Conservation (phyloP, 176 grass and related monocot species). For the Paspalum notatum region DNA sequence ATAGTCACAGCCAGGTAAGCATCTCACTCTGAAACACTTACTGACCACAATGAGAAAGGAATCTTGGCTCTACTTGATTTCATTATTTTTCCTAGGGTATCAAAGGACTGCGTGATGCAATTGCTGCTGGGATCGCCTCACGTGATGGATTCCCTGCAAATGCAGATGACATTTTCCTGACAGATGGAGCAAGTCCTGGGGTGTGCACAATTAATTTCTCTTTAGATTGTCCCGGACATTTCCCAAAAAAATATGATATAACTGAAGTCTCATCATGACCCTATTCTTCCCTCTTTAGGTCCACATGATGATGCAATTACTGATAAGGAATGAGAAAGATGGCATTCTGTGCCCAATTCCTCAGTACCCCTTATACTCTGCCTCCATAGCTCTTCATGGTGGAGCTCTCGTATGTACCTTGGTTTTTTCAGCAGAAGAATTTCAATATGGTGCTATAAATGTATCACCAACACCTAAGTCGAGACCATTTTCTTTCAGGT, state of each 20-base stretch:
- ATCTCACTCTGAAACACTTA: slow-evolving; percentile 33
- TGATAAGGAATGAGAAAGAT: slow-evolving; percentile 91
- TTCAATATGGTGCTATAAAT: not conserved
- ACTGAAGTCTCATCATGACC: slow-evolving; percentile 18
- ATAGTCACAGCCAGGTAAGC: slow-evolving; percentile 94
- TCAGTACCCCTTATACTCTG: slow-evolving; percentile 97
- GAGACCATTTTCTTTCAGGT: slow-evolving; percentile 60
- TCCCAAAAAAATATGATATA: slow-evolving; percentile 34
- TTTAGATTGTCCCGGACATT: slow-evolving; percentile 14
- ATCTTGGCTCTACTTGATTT: slow-evolving; percentile 35
- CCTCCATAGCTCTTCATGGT: slow-evolving; percentile 95
- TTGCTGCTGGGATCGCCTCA: slow-evolving; percentile 82
- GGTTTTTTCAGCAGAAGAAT: slow-evolving; percentile 9
- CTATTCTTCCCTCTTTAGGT: slow-evolving; percentile 61
- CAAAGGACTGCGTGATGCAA: slow-evolving; percentile 93
- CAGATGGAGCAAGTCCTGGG: slow-evolving; percentile 95
- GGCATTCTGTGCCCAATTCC: slow-evolving; percentile 97
- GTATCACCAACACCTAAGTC: slow-evolving; percentile 18
- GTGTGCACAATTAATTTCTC: slow-evolving; percentile 47
- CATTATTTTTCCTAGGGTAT: slow-evolving; percentile 71
- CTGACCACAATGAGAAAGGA: not conserved
- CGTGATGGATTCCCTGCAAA: slow-evolving; percentile 94
- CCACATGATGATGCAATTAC: slow-evolving; percentile 98
- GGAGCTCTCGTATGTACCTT: slow-evolving; percentile 85
- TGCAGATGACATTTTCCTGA: slow-evolving; percentile 96